Evolutionary conservation across 345 rosid species (phyloP), one percentile per base, ranked within the genome.

Genomic region (Physaria fendleri): DNA sequence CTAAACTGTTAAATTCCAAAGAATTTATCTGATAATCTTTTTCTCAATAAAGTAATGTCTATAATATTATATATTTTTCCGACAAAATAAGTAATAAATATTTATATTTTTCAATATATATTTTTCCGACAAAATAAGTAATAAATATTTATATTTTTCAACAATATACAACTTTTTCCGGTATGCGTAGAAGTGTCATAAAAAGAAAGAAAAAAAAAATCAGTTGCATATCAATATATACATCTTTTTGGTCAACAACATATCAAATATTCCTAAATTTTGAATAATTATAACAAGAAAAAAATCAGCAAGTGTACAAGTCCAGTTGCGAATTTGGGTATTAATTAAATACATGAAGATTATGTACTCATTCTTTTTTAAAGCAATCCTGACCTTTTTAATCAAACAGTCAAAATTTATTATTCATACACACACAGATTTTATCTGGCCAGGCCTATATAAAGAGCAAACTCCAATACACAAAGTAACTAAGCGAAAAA

Each of bases 401-500:
- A 17, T n/a, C n/a, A 35, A 65, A 16, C 13, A 44, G 47, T 9
- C 6, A 32, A 13, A 52, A 10, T 10, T 30, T 28, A 22, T 11
- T 15, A 10, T 20, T 24, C 27, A 38, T 10, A 16, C 24, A 21
- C 34, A 30, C 38, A 1, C 18, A 32, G 43, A 34, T 42, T 25
- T 0, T 42, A 41, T 55, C 39, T 35, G 6, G 20, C 57, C 64
- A 56, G 27, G 64, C 4, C 27, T 66, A 56, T 66, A 38, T 47
- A 48, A 48, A 47, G 34, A 46, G 23, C 38, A 57, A 39, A 16
- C 11, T 28, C 15, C 15, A 15, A 12, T 16, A n/a, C 21, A n/a
- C n/a, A n/a, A n/a, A 56, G 2, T 22, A 7, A 47, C 46, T 25
- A 27, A 56, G 21, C 32, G 8, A 23, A 6, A 39, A 7, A 14